Base-by-base conservation (phyloP, 164 flowering plant genomes). In the Piper betle region DNA sequence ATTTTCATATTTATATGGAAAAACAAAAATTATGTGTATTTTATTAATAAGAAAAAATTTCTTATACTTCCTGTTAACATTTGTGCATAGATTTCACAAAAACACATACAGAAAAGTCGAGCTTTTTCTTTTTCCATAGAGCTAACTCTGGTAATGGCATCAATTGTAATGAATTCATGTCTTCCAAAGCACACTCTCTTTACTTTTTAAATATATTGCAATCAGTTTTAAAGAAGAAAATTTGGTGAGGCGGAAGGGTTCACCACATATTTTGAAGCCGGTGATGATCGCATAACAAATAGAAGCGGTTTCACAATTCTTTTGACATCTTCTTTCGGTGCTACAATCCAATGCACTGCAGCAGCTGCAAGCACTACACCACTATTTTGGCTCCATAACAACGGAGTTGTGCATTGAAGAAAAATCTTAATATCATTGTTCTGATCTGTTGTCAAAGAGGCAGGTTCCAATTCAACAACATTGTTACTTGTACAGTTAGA, bases 361-460 rank as follows among this genome's bases (percentile, higher is more conserved):
- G 93, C 88, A 73, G 99, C 95, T 57, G 93, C 96, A 68, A 94
- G 85, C 54, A 94, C 95, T 37, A 91, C 97, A 39, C 96, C 96
- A 79, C 99, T 91, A 60, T 94, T 94, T 64, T 87, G 82, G 80
- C 96, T 91, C 99, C 99, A 94, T 66, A 94, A 68, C 70, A 94
- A 78, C 12, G 97, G 99, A 39, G 86, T 83, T 38, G 99, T 94
- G 68, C 97, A 91, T 67, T 76, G 89, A 65, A 94, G 82, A 72
- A 94, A 74, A 71, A 94, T 63, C 81, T 78, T 87, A 63, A 94
- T 78, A 65, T 86, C 91, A 46, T 79, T 78, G 66, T 66, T 62
- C 67, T 75, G 73, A 55, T 69, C 72, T 69, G 88, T 88, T 33
- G 85, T 81, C 64, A 74, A 82, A 41, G 64, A 65, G 52, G 68